Base-by-base conservation (phyloP, 2,329 filamentous ascomycete species). In the Colletotrichum spaethianum region DNA sequence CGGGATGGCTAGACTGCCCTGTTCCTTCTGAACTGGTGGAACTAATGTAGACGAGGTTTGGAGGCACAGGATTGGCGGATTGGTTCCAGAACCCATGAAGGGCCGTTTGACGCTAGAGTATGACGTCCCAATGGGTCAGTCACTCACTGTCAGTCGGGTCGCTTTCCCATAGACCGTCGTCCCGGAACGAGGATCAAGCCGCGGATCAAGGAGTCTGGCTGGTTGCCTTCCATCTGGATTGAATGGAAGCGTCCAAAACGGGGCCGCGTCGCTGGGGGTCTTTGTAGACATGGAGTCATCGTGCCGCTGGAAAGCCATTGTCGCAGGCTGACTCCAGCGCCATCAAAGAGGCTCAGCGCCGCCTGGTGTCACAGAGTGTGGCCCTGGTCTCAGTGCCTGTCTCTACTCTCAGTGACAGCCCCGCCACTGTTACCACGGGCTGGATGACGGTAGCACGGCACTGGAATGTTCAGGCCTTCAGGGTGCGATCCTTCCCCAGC, bases 51-150 rank as follows among this genome's bases (percentile, higher is more conserved):
- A 36, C 33, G n/a, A 55, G 57, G 48, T 66, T 57, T 62, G 33
- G 40, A 53, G 44, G 31, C n/a, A 20, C 28, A 53, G 64, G 64
- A 70, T 72, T 69, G 69, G 65, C 53, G 53, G 65, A 63, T 33
- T 63, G 53, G 69, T 64, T 53, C 69, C 28, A 69, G 65, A 55
- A 64, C 55, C 44, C 69, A 56, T 44, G 42, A 44, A 69, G 63
- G 50, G 53, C 55, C 44, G 65, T 72, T 72, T 69, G 65, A 46
- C 65, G 65, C 69, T 72, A 72, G 52, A 63, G 52, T 36, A 72
- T 72, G 59, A 63, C 69, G 69, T 69, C 69, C 59, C 59, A 69
- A 69, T 63, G 44, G 48, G 12, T 16, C 44, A 33, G 23, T 18
- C 36, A 38, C 26, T 18, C 28, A 28, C 20, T 18, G 9, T 48